Evolutionary conservation across 768 basidiomycete genomes (phyloP), one percentile per base, ranked within the genome.

Genomic region (Roridomyces roridus): DNA sequence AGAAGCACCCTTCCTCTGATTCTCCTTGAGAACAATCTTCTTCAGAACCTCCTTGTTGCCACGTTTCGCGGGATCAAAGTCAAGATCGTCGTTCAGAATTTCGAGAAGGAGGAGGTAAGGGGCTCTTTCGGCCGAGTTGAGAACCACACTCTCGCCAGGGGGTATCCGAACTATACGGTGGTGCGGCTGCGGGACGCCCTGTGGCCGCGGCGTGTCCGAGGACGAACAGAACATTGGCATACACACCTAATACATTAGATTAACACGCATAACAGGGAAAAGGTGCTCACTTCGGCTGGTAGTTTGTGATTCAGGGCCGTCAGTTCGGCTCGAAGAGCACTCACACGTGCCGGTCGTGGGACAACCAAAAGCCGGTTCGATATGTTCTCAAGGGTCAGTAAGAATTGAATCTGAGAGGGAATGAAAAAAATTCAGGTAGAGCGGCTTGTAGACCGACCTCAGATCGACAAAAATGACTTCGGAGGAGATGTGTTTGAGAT

Each of bases 111-210:
- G 83, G 18, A 99, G 80, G 69, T 92, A 99, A 5, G 97, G 97
- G 0, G 94, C 95, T 31, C 92, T 85, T 72, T 99, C 96, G 4
- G 97, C 97, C 18, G 96, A 98, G 70, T 99, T 99, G 24, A 99
- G 82, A 10, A 98, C 97, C 41, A 98, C 97, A 53, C 93, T 91
- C 77, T 99, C 97, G 14, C 96, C 94, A 3, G 97, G 96, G 11
- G 96, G 96, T 67, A 99, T 96, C 61, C 97, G 88, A 46, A 98
- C 95, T 47, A 99, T 93, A 39, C 94, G 89, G 70, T 98, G 95
- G 70, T 98, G 96, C 6, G 91, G 85, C 65, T 85, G 78, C 6
- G 82, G 77, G 36, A 78, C 72, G 35, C 72, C 67, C 14, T 73
- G 70, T 20, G 72, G 63, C 54, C 70, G 71, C 23, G 79, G 77